These are phyloP conservation scores for Amniculicola lignicola DNA, from an alignment of 495 filamentous ascomycete species.

Conservation along the genomic window DNA sequence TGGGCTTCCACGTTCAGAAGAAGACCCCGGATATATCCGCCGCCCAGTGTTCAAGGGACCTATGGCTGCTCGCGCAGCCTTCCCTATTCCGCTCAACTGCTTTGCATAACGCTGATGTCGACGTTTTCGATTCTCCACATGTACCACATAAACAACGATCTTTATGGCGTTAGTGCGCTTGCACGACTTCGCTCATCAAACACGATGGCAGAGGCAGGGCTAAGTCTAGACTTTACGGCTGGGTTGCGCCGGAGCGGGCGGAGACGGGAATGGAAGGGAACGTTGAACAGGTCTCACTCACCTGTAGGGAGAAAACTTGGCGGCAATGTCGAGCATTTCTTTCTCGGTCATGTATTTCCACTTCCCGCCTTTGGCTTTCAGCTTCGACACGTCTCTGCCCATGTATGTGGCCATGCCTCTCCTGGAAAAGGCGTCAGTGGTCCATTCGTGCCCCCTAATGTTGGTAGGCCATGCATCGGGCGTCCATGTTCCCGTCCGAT, in stretches of 20 bases:
- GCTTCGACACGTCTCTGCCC: conserved; percentile 75
- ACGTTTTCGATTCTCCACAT: conserved; percentile 86
- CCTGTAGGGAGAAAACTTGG: conserved; percentile 80
- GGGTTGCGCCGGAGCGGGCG: too few relatives aligned
- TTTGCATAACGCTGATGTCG: conserved; percentile 63
- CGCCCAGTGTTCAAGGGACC: neutral
- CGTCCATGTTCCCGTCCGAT: too few relatives aligned
- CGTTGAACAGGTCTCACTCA: too few relatives aligned
- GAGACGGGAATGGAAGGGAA: too few relatives aligned
- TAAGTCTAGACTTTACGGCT: too few relatives aligned
- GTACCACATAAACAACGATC: conserved; percentile 81
- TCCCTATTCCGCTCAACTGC: neutral
- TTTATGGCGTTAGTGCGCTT: too few relatives aligned
- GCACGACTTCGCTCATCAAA: too few relatives aligned
- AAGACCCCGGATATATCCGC: too few relatives aligned
- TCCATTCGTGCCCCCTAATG: too few relatives aligned
- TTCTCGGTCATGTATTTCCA: conserved; percentile 95
- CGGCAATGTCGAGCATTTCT: conserved; percentile 83
- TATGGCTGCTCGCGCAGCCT: neutral
- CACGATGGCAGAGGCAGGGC: too few relatives aligned
- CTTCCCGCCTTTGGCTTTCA: conserved; percentile 82
- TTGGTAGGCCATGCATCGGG: too few relatives aligned
- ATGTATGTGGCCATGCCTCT: conserved; percentile 86
- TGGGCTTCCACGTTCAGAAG: neutral
- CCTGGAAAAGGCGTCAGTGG: conserved; percentile 37